Conservation (phyloP, 768 basidiomycete genomes). For the Suillus variegatus region DNA sequence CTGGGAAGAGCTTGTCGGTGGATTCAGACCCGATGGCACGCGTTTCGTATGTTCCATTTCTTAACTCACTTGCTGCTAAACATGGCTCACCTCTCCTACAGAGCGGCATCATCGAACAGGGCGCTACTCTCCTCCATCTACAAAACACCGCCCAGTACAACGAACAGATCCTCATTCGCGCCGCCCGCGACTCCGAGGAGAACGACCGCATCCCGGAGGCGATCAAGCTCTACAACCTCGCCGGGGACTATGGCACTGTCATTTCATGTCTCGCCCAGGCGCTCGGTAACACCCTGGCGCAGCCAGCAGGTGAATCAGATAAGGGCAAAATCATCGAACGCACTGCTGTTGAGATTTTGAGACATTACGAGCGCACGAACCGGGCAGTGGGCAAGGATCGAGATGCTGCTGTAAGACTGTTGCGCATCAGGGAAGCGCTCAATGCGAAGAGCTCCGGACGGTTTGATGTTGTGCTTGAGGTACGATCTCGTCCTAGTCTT, state of each 20-base stretch:
- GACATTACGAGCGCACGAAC: slow-evolving; percentile 79
- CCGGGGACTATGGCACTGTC: slow-evolving; percentile 87
- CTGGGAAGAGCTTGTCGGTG: slow-evolving; percentile 96
- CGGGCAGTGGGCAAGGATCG: slow-evolving; percentile 69
- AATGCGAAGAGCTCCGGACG: slow-evolving; percentile 71
- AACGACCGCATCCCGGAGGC: slow-evolving; percentile 88
- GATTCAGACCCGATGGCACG: slow-evolving; percentile 87
- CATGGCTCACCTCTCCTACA: slow-evolving; percentile 29
- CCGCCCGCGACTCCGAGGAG: slow-evolving; percentile 79
- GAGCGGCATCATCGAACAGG: slow-evolving; percentile 88
- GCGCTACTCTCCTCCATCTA: slow-evolving; percentile 74
- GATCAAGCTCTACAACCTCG: slow-evolving; percentile 94
- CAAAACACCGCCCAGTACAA: slow-evolving; percentile 69
- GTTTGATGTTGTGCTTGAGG: slow-evolving; percentile 80
- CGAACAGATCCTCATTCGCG: slow-evolving; percentile 77
- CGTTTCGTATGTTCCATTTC: slow-evolving; percentile 63
- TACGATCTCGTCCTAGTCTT: slow-evolving; percentile 36
- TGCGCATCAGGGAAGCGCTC: slow-evolving; percentile 81
- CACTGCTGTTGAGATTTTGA: slow-evolving; percentile 76
- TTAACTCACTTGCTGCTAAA: background rate
- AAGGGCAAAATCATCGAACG: slow-evolving; percentile 69
- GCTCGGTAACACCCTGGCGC: slow-evolving; percentile 78
- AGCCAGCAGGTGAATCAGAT: slow-evolving; percentile 53
- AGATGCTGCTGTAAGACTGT: slow-evolving; percentile 71
- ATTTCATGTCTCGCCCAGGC: slow-evolving; percentile 85